A percentile compares a stretch with the other conserved stretches of the same genome.
These are phyloP conservation scores for Chaetomidium leptoderma DNA, from an alignment of 495 filamentous ascomycete genomes.

Conservation along the genomic window DNA sequence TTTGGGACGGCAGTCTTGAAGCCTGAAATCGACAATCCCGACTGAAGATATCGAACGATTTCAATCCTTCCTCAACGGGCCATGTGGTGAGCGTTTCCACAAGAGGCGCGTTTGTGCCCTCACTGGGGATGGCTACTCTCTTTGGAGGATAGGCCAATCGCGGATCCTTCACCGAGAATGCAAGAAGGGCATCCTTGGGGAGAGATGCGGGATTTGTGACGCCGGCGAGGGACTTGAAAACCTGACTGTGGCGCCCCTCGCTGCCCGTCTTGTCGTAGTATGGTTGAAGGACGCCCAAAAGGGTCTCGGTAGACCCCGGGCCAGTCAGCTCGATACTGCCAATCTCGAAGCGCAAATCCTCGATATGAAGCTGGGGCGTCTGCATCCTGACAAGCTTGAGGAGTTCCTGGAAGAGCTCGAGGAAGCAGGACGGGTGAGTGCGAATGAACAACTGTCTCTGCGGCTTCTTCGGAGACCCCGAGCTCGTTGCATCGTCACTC, in stretches of 20 bases:
- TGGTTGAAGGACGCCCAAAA: constrained; percentile 68
- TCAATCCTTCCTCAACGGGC: constrained; percentile 59
- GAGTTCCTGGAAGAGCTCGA: constrained; percentile 77
- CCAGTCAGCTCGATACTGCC: constrained; percentile 89
- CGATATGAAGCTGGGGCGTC: constrained; percentile 67
- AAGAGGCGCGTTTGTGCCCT: constrained; percentile 49
- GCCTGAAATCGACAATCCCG: constrained; percentile 55
- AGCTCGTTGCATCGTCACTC: constrained; percentile 7
- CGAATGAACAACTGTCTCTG: constrained; percentile 66
- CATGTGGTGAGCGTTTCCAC: constrained; percentile 60
- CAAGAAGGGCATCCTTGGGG: constrained; percentile 65
- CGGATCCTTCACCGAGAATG: constrained; percentile 73
- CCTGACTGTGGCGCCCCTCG: constrained; percentile 45
- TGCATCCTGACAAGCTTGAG: constrained; percentile 64
- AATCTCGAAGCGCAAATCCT: constrained; percentile 90
- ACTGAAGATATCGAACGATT: constrained; percentile 61
- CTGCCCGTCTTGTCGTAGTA: constrained; percentile 26
- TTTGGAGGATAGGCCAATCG: constrained; percentile 69
- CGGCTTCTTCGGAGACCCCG: constrained; percentile 32
- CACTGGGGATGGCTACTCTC: constrained; percentile 37
- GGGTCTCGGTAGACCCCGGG: constrained; percentile 74
- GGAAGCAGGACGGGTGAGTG: constrained; percentile 83
- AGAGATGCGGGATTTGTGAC: constrained; percentile 74
- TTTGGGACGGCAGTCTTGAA: constrained; percentile 71
- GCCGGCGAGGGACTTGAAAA: constrained; percentile 61